Conservation (phyloP, 345 rosid genomes). For the Pugionium dolabratum region DNA sequence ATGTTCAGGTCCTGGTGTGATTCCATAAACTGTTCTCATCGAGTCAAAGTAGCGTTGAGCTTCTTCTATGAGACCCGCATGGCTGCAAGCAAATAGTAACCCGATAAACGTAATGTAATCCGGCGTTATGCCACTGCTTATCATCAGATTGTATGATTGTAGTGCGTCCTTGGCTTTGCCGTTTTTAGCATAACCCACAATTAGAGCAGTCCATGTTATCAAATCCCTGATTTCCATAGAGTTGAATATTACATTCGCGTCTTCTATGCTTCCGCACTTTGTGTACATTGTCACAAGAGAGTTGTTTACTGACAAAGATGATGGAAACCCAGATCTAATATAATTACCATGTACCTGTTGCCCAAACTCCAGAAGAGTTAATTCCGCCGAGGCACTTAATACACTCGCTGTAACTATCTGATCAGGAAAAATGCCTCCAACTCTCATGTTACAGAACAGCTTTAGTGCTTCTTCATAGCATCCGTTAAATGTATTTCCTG, state of each 20-base stretch:
- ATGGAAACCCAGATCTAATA: slow-evolving; percentile 55
- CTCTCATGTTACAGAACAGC: slow-evolving; percentile 65
- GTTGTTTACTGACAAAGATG: slow-evolving; percentile 70
- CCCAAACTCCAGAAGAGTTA: slow-evolving; percentile 74
- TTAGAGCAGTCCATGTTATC: slow-evolving; percentile 85
- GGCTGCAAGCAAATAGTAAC: slow-evolving; percentile 89
- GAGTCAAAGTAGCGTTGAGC: slow-evolving; percentile 61
- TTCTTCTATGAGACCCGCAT: slow-evolving; percentile 65
- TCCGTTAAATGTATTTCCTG: slow-evolving; percentile 68
- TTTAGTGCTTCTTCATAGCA: slow-evolving; percentile 63
- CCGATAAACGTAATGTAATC: slow-evolving; percentile 84
- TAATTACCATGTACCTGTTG: slow-evolving; percentile 72
- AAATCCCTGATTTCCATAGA: slow-evolving; percentile 60
- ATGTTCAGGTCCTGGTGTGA: slow-evolving; percentile 80
- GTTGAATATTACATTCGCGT: slow-evolving; percentile 59
- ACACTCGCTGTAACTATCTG: slow-evolving; percentile 62
- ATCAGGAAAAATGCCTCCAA: slow-evolving; percentile 57
- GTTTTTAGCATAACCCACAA: slow-evolving; percentile 86
- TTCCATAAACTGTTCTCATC: slow-evolving; percentile 61
- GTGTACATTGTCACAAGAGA: slow-evolving; percentile 85
- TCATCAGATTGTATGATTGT: slow-evolving; percentile 59
- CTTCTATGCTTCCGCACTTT: slow-evolving; percentile 71
- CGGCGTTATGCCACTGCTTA: slow-evolving; percentile 60
- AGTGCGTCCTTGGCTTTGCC: slow-evolving; percentile 76
- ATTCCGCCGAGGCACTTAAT: slow-evolving; percentile 73